These are phyloP conservation scores for Priceomyces melissophilus DNA, from an alignment of 805 yeast genomes.

Conservation along the genomic window DNA sequence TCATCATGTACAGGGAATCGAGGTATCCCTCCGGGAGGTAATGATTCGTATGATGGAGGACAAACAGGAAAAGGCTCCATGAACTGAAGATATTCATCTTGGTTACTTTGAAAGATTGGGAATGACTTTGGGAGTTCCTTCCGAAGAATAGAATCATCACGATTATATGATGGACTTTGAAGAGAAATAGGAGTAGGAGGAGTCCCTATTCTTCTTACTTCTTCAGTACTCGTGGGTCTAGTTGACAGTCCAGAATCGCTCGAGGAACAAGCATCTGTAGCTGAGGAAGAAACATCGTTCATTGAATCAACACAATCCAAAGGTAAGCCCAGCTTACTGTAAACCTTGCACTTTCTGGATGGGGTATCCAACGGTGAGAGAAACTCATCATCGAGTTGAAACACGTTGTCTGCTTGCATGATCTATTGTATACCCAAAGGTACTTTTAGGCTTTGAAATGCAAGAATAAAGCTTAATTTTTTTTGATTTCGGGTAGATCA, in stretches of 20 bases:
- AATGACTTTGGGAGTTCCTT: not conserved
- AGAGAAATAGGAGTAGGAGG: conserved; percentile 5
- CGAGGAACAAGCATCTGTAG: conserved; percentile 1
- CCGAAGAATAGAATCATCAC: not conserved
- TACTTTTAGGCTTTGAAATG: no score
- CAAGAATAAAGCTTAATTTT: no score
- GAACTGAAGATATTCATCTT: conserved; percentile 24
- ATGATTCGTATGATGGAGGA: conserved; percentile 34
- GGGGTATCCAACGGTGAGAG: not conserved
- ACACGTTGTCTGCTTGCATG: not conserved
- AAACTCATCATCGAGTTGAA: not conserved
- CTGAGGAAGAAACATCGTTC: not conserved
- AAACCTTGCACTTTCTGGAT: conserved; percentile 1
- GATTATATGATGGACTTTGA: not conserved
- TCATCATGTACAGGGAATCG: conserved; percentile 24
- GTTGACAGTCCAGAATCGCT: not conserved
- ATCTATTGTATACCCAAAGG: not conserved
- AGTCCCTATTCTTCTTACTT: conserved; percentile 2
- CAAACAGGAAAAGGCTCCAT: conserved; percentile 37
- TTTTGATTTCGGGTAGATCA: no score
- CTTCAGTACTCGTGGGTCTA: conserved; percentile 7
- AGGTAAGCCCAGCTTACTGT: not conserved
- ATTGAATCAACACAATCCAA: not conserved
- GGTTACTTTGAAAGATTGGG: conserved; percentile 6
- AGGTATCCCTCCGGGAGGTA: conserved; percentile 47